Evolutionary conservation across 306 rosid species (phyloP), one percentile per base, ranked within the genome.

Genomic region (Gynostemma pentaphyllum): DNA sequence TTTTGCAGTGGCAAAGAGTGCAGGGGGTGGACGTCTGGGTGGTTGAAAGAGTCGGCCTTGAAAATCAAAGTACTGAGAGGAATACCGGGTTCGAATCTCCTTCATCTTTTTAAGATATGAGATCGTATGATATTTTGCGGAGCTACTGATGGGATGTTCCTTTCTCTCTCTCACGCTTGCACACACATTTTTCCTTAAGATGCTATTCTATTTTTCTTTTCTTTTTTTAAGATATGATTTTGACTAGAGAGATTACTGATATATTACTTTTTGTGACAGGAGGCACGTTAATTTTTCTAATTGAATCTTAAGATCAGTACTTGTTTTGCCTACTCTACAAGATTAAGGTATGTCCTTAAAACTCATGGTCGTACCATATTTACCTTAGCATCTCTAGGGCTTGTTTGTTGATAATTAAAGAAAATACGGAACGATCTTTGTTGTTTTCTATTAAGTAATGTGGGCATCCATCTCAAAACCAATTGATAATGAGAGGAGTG

Each of bases 131-230:
- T 59, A 57, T 36, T 36, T 57, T 36, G 29, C 16, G 32, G 42
- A 22, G 36, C 6, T 60, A 21, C 1, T 60, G 66, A 60, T 60
- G 66, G 66, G 66, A 60, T 39, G 48, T 39, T 40, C 65, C 66
- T 23, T 12, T 21, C 22, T 60, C 66, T 34, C 48, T 28, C 66
- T 39, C 19, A 12, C 29, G 29, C 66, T 6, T 18, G 2, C 15
- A 27, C 62, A 15, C 64, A 57, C 27, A 57, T 5, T 60, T n/a
- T 60, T 13, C 32, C 13, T 60, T 13, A 6, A 60, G 48, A 60
- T 60, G 65, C 65, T 7, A 34, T 7, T 18, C 34, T 0, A 4
- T 9, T 34, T 13, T 9, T 7, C 13, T 15, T 55, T 30, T 29
- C 5, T 2, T 1, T 1, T 14, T 26, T 22, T 40, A 5, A 60